A percentile compares a stretch with the other conserved stretches of the same genome.
phyloP scores from a whole-genome alignment of 2,329 filamentous ascomycete genomes.

The Talaromyces sp. region DNA sequence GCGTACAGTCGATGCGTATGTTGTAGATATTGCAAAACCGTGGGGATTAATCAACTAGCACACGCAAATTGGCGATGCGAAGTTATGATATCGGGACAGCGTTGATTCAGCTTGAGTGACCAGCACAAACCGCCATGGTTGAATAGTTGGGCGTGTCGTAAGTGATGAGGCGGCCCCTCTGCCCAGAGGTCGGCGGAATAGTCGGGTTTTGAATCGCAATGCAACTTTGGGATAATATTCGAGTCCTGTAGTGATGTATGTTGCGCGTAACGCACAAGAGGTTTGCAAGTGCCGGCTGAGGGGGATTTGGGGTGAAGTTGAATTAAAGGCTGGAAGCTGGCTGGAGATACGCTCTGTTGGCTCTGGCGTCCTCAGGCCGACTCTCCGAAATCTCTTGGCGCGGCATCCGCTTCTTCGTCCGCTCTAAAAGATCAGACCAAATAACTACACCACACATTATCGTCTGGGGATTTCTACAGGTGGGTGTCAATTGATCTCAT shows the following conservation, averaged over 20 bases:
- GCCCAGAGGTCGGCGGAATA: conserved; percentile 2
- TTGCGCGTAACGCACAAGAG: not conserved
- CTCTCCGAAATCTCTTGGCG: conserved; percentile 4
- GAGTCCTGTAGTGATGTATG: not conserved
- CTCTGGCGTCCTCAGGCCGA: not conserved
- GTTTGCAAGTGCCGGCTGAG: not conserved
- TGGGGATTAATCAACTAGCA: not conserved
- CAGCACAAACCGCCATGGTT: conserved; percentile 9
- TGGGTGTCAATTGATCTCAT: too few relatives aligned
- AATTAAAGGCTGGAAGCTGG: not conserved
- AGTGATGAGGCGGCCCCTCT: conserved; percentile 3
- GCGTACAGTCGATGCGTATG: conserved; percentile 1
- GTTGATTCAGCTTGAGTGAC: conserved; percentile 1
- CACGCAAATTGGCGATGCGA: not conserved
- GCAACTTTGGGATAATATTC: too few relatives aligned
- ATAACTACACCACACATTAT: too few relatives aligned
- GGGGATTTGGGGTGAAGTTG: not conserved
- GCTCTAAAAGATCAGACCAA: too few relatives aligned
- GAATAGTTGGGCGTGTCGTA: conserved; percentile 5
- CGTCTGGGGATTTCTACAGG: too few relatives aligned
- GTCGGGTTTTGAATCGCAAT: not conserved
- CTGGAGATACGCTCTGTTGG: conserved; percentile 3
- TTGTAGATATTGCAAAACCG: not conserved
- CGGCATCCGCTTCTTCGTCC: not conserved
- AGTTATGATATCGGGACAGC: not conserved